phyloP scores from a whole-genome alignment of 2,329 filamentous ascomycete genomes.

The Penicillium crustosum region DNA sequence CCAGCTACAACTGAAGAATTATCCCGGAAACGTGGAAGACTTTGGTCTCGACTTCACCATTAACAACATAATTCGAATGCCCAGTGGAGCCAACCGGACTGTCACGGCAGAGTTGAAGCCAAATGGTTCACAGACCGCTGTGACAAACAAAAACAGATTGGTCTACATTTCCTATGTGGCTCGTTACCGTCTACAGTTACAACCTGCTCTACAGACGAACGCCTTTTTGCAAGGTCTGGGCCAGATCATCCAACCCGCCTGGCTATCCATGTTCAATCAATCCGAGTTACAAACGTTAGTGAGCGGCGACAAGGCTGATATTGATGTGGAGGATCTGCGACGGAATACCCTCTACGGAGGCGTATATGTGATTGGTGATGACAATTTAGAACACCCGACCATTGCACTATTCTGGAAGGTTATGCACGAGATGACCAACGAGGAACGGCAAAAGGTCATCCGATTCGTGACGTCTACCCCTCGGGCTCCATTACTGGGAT shows the following conservation, averaged over 20 bases:
- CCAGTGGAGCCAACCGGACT: conserved; percentile 56
- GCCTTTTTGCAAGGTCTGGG: conserved; percentile 86
- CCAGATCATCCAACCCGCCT: conserved; percentile 83
- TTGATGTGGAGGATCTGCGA: conserved; percentile 83
- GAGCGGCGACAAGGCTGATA: conserved; percentile 79
- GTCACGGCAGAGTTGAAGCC: conserved; percentile 74
- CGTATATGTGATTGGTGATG: conserved; percentile 85
- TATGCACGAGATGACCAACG: conserved; percentile 72
- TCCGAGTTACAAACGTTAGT: conserved; percentile 90
- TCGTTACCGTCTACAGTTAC: conserved; percentile 77
- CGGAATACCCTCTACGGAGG: conserved; percentile 84
- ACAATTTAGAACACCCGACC: conserved; percentile 80
- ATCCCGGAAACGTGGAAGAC: conserved; percentile 74
- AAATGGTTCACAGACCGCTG: conserved; percentile 71
- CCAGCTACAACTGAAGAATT: conserved; percentile 73
- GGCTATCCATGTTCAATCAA: conserved; percentile 99
- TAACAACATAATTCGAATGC: conserved; percentile 63
- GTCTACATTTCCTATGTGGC: conserved; percentile 94
- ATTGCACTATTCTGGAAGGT: conserved; percentile 89
- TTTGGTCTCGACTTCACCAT: conserved; percentile 88
- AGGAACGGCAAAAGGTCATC: conserved; percentile 78
- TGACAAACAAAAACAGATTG: conserved; percentile 88
- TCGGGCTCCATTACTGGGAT: conserved; percentile 83
- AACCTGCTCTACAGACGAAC: conserved; percentile 76
- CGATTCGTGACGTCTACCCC: conserved; percentile 97